These are phyloP conservation scores for Hanseniaspora lachancei DNA, from an alignment of 805 yeast genomes.

Conservation along the genomic window DNA sequence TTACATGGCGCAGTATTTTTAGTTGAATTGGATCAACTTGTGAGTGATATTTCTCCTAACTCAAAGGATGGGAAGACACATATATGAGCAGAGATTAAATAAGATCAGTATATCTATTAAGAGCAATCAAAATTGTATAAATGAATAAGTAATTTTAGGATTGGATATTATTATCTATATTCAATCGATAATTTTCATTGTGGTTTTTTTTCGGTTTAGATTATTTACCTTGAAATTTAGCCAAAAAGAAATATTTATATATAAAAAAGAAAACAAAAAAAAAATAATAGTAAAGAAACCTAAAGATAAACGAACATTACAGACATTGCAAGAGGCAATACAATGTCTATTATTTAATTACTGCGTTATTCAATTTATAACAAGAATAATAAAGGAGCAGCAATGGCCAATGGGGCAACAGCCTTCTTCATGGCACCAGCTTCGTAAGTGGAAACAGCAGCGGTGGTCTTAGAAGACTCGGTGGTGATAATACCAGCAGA, in stretches of 20 bases:
- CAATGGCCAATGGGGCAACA: constrained; percentile 38
- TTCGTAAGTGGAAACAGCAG: neutral
- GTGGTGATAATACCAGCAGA: neutral
- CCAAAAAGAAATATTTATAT: too few relatives aligned
- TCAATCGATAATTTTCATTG: too few relatives aligned
- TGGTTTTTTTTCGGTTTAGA: too few relatives aligned
- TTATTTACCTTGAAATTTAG: too few relatives aligned
- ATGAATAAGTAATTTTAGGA: too few relatives aligned
- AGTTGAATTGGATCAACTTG: neutral
- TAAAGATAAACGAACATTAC: neutral
- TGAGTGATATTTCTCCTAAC: neutral
- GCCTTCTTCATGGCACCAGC: constrained; percentile 36
- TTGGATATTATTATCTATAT: too few relatives aligned
- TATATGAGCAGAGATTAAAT: neutral
- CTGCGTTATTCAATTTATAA: constrained; percentile 12
- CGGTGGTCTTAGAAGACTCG: neutral
- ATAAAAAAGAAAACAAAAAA: neutral
- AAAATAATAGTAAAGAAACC: neutral
- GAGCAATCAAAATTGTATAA: too few relatives aligned
- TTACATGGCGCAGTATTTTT: constrained; percentile 2
- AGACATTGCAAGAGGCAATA: neutral
- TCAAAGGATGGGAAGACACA: constrained; percentile 1
- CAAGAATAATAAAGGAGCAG: constrained; percentile 37
- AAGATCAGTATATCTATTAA: too few relatives aligned
- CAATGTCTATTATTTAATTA: too few relatives aligned